phyloP scores from a whole-genome alignment of 441 rosid genomes.

The Eruca vesicaria region DNA sequence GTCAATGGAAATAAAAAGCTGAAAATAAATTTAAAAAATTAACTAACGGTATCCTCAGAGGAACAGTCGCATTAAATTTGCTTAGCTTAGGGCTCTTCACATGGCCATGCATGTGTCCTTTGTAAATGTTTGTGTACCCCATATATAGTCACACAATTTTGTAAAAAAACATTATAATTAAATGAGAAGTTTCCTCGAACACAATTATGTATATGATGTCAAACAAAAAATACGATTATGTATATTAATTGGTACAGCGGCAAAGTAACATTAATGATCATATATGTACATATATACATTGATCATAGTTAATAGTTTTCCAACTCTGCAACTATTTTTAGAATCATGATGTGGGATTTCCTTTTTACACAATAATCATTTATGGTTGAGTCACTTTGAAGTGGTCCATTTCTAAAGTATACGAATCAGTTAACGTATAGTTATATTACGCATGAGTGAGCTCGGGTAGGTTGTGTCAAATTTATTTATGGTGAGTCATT shows the following conservation, averaged over 20 bases:
- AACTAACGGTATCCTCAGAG: conserved; percentile 9
- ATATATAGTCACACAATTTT: conserved; percentile 21
- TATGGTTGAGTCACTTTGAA: not conserved
- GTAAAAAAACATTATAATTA: not conserved
- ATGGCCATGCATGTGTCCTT: conserved; percentile 39
- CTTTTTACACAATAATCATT: not conserved
- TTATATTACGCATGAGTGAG: not conserved
- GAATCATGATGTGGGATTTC: not conserved
- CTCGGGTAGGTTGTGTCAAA: not conserved
- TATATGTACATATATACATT: not conserved
- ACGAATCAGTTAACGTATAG: not conserved
- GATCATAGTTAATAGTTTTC: not conserved
- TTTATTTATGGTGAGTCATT: not conserved
- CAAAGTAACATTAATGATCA: conserved; percentile 25
- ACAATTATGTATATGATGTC: conserved; percentile 12
- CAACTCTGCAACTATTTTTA: not conserved
- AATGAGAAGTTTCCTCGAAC: conserved; percentile 14
- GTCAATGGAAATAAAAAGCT: not conserved
- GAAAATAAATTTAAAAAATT: not conserved
- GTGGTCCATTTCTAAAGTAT: not conserved
- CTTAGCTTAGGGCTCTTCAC: conserved; percentile 24
- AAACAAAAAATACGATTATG: not conserved
- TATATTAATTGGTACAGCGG: conserved; percentile 16
- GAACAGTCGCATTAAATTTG: conserved; percentile 23
- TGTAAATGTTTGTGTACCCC: conserved; percentile 36